These are phyloP conservation scores for Rugonectria rugulosa DNA, from an alignment of 2,329 filamentous ascomycete genomes.

Conservation along the genomic window DNA sequence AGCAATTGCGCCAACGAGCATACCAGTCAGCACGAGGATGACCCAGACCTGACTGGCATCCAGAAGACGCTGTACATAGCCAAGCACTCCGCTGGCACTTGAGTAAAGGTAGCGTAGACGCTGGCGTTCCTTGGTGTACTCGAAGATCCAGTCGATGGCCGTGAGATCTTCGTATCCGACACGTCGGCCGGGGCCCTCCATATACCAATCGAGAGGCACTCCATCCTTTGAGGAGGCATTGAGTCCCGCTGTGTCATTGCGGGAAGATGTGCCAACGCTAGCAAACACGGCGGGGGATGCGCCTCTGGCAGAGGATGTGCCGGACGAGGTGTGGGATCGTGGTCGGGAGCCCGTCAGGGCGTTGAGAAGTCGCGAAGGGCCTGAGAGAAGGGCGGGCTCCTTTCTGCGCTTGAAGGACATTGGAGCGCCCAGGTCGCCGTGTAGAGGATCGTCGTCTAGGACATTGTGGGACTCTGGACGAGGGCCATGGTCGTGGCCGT, in stretches of 20 bases:
- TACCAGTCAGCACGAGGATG: constrained; percentile 83
- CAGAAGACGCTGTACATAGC: constrained; percentile 74
- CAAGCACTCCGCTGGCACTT: constrained; percentile 73
- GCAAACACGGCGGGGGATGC: constrained; percentile 28
- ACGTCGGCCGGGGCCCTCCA: constrained; percentile 85
- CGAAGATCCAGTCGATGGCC: constrained; percentile 99
- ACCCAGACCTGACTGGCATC: constrained; percentile 94
- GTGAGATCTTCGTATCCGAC: constrained; percentile 97
- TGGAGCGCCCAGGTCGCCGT: constrained; percentile 56
- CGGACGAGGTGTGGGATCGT: constrained; percentile 33
- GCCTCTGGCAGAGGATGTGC: constrained; percentile 25
- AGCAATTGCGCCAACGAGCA: constrained; percentile 84
- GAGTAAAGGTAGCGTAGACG: constrained; percentile 79
- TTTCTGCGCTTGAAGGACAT: constrained; percentile 78
- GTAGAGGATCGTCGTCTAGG: constrained; percentile 65
- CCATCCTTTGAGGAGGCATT: constrained; percentile 53
- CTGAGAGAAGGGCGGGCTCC: constrained; percentile 57
- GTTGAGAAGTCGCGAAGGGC: constrained; percentile 57
- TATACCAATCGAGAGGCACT: constrained; percentile 78
- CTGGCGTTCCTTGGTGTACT: constrained; percentile 95
- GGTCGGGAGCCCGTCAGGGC: constrained; percentile 47
- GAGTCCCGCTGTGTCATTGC: constrained; percentile 23
- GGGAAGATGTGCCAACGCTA: constrained; percentile 21
- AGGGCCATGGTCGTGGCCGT: constrained; percentile 44
- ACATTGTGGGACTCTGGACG: constrained; percentile 41